A percentile compares a stretch with the other conserved stretches of the same genome.
phyloP scores from a whole-genome alignment of 116 monocot genomes.

The Trichopus zeylanicus region DNA sequence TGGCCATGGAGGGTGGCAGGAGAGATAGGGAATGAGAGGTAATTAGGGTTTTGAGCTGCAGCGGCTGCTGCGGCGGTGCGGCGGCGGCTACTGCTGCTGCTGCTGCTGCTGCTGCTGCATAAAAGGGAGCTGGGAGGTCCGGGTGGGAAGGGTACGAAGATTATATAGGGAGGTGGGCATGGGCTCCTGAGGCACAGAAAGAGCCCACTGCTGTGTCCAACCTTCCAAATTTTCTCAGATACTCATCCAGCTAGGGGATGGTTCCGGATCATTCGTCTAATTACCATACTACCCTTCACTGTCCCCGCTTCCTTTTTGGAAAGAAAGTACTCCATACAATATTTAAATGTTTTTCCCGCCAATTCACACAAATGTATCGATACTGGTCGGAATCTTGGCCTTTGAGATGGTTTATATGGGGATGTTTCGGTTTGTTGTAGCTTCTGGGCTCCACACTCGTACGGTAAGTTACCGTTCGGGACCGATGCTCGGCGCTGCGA shows the following conservation, averaged over 20 bases:
- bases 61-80: no score
- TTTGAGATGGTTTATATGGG: no score
- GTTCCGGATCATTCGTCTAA: background rate
- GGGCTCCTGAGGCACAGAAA: background rate
- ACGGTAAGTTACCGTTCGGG: no score
- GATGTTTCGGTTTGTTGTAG: no score
- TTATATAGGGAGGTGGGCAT: background rate
- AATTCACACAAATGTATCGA: no score
- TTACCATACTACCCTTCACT: background rate
- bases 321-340: no score
- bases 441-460: no score
- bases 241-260: background rate
- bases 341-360: no score
- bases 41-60: background rate
- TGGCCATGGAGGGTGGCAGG: slow-evolving; percentile 16
- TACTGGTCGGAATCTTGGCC: no score
- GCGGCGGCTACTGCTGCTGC: no score
- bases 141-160: background rate
- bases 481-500: no score
- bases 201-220: background rate
- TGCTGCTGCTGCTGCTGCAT: background rate
- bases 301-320: no score
- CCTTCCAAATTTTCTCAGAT: background rate
- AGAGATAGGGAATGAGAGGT: slow-evolving; percentile 10
- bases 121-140: background rate